Evolutionary conservation across 2,329 filamentous ascomycete genomes (phyloP), one percentile per base, ranked within the genome.

Genomic region (Epichloe baconii): DNA sequence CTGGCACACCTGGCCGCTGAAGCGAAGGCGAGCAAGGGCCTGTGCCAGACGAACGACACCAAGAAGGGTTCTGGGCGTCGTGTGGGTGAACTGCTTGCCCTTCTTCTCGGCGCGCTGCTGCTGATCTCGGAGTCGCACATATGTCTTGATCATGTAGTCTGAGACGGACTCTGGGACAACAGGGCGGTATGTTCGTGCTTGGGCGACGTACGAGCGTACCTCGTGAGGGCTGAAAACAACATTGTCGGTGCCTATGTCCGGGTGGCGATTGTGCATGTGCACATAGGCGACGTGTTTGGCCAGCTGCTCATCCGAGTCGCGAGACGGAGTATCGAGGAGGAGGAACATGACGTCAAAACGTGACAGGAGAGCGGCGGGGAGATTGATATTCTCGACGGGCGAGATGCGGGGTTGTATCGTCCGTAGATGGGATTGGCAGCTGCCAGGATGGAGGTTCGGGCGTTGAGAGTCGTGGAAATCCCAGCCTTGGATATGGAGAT

Each of bases 341-440:
- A 98, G 77, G 77, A 97, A 98, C 58, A 98, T 80, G 58, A 98
- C 79, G 67, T 98, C 93, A 70, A 98, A 98, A 79, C 93, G 88
- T 53, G 91, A 96, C 50, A 98, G 80, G 19, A 98, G 80, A 19
- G 93, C 93, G 17, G 93, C 93, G n/a, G 93, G 93, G 41, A 98
- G 82, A 69, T 98, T 98, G 71, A 98, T 98, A 69, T 98, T 98
- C 68, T 98, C 93, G 26, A 98, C 90, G 0, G 93, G 93, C 0
- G 91, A 96, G 60, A 98, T 86, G 56, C 89, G 88, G 93, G 93
- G 71, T 98, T 98, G 76, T 98, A 98, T 55, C 93, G 88, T 56
- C 93, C 93, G 63, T 98, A 98, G 42, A 98, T 79, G 52, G 93
- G 93, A 71, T 98, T 98, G 58, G 93, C 93, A 19, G 93, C 93